phyloP scores from a whole-genome alignment of 257 asterid species.

The Craterostigma plantagineum region DNA sequence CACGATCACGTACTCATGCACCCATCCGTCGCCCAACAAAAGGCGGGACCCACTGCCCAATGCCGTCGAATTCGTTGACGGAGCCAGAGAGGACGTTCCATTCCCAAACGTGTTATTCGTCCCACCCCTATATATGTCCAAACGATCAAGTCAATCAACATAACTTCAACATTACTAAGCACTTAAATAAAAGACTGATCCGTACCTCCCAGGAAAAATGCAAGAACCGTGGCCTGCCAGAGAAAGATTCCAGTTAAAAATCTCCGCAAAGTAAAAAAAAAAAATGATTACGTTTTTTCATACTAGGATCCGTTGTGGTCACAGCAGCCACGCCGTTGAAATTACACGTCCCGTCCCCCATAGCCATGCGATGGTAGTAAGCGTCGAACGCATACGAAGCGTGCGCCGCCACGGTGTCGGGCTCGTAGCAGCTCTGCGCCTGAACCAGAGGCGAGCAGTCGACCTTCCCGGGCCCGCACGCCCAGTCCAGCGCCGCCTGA shows the following conservation, averaged over 20 bases:
- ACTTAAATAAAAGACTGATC: not conserved
- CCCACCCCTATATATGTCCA: slow-evolving; percentile 31
- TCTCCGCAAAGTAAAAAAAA: no score
- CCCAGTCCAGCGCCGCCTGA: slow-evolving; percentile 90
- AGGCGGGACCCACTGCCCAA: slow-evolving; percentile 33
- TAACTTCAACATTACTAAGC: no score
- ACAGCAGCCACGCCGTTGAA: slow-evolving; percentile 84
- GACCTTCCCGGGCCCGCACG: slow-evolving; percentile 89
- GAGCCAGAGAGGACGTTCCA: slow-evolving; percentile 39
- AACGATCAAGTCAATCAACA: no score
- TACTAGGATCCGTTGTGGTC: slow-evolving; percentile 77
- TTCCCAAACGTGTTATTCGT: slow-evolving; percentile 44
- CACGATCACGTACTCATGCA: no score
- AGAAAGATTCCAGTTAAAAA: no score
- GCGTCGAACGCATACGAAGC: slow-evolving; percentile 87
- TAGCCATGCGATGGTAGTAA: slow-evolving; percentile 59
- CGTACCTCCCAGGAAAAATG: slow-evolving; percentile 73
- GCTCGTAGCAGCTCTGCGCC: slow-evolving; percentile 63
- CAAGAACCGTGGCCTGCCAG: slow-evolving; percentile 68
- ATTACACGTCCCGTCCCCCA: slow-evolving; percentile 64
- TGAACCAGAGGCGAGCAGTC: slow-evolving; percentile 59
- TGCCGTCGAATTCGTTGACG: slow-evolving; percentile 41
- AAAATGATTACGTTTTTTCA: no score
- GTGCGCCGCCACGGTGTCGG: slow-evolving; percentile 54
- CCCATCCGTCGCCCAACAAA: slow-evolving; percentile 2